Conservation (phyloP, 495 filamentous ascomycete genomes). For the Daldinia decipiens region DNA sequence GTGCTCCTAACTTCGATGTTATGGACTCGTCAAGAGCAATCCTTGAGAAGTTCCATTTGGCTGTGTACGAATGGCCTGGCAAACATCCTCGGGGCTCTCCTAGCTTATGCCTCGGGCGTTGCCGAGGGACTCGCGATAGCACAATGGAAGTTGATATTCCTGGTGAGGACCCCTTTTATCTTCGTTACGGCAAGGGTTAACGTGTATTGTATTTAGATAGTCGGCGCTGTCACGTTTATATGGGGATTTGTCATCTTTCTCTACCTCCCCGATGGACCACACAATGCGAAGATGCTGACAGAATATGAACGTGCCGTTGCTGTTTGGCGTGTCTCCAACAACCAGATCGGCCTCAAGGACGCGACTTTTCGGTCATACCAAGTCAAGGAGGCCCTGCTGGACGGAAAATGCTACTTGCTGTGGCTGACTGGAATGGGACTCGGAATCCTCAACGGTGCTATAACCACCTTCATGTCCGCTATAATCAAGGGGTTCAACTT, state of each 20-base stretch:
- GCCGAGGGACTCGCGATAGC: constrained; percentile 37
- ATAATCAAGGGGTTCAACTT: constrained; percentile 57
- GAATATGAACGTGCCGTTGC: constrained; percentile 44
- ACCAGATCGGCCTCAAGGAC: constrained; percentile 43
- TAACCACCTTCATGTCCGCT: constrained; percentile 58
- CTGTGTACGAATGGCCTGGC: constrained; percentile 42
- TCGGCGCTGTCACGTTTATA: constrained; percentile 60
- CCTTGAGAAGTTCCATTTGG: constrained; percentile 42
- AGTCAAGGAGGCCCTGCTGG: constrained; percentile 53
- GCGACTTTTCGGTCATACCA: constrained; percentile 51
- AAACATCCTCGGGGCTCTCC: constrained; percentile 37
- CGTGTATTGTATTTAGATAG: constrained; percentile 36
- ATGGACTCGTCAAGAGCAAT: constrained; percentile 43
- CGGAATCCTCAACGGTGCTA: constrained; percentile 59
- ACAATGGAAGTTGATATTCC: constrained; percentile 45
- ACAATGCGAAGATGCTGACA: constrained; percentile 42
- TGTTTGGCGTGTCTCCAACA: constrained; percentile 45
- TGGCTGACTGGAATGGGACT: constrained; percentile 52
- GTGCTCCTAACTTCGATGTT: constrained; percentile 48
- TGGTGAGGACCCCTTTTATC: constrained; percentile 18
- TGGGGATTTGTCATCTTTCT: constrained; percentile 53
- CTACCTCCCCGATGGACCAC: constrained; percentile 47
- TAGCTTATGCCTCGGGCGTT: constrained; percentile 39
- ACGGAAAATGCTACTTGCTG: constrained; percentile 54
- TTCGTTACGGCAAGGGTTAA: constrained; percentile 4